Evolutionary conservation across 495 filamentous ascomycete species (phyloP).

Genomic region (Neurospora sp.): DNA sequence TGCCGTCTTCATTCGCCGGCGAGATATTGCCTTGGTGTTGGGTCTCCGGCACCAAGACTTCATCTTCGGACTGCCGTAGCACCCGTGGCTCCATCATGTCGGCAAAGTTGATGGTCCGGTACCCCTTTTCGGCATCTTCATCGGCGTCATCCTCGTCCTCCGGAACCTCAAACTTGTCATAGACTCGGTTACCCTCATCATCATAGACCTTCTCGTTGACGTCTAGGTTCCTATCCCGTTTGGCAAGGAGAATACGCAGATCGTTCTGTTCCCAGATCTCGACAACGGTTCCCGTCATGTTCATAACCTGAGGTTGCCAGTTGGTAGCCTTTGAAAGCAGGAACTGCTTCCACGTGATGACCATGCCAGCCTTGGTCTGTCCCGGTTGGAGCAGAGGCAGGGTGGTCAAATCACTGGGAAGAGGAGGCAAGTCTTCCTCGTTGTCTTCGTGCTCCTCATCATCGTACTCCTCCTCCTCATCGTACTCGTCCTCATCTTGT

Average conservation of each 20-base stretch:
- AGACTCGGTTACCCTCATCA: conserved; percentile 31
- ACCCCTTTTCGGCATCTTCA: conserved; percentile 20
- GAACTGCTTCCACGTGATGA: conserved; percentile 73
- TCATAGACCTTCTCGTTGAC: conserved; percentile 37
- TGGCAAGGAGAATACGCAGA: conserved; percentile 55
- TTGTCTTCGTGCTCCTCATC: conserved; percentile 23
- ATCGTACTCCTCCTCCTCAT: conserved; percentile 15
- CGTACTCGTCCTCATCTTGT: conserved; percentile 34
- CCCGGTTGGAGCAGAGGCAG: conserved; percentile 45
- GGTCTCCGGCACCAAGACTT: background rate
- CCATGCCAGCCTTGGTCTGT: conserved; percentile 48
- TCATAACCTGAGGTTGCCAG: conserved; percentile 66
- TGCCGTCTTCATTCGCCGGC: background rate
- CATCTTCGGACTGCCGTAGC: conserved; percentile 16
- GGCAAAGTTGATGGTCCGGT: conserved; percentile 23
- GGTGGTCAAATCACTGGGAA: conserved; percentile 52
- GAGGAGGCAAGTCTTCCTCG: conserved; percentile 51
- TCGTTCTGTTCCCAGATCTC: conserved; percentile 31
- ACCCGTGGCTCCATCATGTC: conserved; percentile 39
- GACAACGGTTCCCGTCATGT: conserved; percentile 55
- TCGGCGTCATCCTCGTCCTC: conserved; percentile 28
- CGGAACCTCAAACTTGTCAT: conserved; percentile 38
- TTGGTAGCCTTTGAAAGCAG: conserved; percentile 62
- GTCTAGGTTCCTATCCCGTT: conserved; percentile 51
- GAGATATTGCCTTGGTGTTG: background rate